Evolutionary conservation across 2,329 filamentous ascomycete genomes (phyloP), one percentile per base, ranked within the genome.

Genomic region (Emmonsia crescens): DNA sequence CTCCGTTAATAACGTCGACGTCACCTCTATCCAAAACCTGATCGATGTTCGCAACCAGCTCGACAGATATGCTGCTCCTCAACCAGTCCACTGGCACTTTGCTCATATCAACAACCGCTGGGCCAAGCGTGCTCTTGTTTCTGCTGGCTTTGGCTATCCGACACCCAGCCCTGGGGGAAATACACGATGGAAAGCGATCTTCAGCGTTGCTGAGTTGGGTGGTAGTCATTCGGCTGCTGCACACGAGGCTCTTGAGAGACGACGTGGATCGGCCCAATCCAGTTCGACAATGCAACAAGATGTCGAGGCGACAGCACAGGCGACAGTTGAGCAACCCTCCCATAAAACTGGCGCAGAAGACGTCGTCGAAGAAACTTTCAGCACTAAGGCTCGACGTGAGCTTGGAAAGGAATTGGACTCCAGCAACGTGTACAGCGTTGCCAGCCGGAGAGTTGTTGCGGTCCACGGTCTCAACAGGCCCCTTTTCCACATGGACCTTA

Each of bases 1-100:
- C 2, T 88, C 89, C 0, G 92, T 97, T 66, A 96, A 96, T 76
- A 91, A 96, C 67, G 87, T 96, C 62, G 94, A 97, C 70, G 85
- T 96, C 63, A 96, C 94, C 0, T 95, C 91, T 0, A 84, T 96
- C 1, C 94, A 97, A 75, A 87, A 91, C 68, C 80, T 97, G 46
- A 95, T 97, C 69, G 94, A 97, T 69, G 88, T 96, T 0, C 89
- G 93, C 69, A 96, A 96, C 74, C 92, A 96, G 72, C 85, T 97
- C 31, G 93, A 96, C 73, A 82, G 85, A 24, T 96, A 96, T 71
- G 84, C 91, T 0, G 75, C 87, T 0, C 93, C 93, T 0, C 85
- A 91, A 24, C 80, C 82, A 2, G 92, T 97, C 4, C 91, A 96
- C 73, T 97, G 93, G 92, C 94, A 97, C 75, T 87, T 97, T 65